These are phyloP conservation scores for Sarcocystis neurona DNA, from an alignment of 169 alveolate species.

Conservation along the genomic window DNA sequence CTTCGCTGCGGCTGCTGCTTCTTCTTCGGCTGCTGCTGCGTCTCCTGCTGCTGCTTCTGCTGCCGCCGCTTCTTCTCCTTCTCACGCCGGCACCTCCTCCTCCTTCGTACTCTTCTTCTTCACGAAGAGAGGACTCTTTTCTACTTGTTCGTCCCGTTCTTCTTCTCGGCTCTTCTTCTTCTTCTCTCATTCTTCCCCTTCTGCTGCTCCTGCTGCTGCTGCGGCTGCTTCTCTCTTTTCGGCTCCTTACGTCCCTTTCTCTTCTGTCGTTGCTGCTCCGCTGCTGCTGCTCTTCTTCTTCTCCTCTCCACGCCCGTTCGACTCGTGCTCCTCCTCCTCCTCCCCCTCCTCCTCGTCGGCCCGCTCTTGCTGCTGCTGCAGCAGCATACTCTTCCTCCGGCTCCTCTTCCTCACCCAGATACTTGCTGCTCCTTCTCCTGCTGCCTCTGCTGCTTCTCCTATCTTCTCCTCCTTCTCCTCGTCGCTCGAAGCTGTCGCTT, in stretches of 20 bases:
- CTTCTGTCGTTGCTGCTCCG: not conserved
- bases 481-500: no score
- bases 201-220: not conserved
- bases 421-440: not conserved
- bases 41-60: no score
- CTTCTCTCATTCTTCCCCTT: no score
- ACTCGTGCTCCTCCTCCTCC: not conserved
- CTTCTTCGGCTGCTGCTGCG: no score
- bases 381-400: not conserved
- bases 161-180: no score
- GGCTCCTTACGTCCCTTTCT: not conserved
- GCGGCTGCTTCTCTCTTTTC: not conserved
- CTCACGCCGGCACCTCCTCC: no score
- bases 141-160: no score
- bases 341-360: not conserved
- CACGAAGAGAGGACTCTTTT: no score
- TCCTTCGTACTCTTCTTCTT: no score
- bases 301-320: not conserved
- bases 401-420: not conserved
- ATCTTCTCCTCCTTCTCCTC: not conserved
- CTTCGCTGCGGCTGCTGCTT: no score
- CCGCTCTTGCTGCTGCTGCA: no score
- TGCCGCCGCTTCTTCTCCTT: no score
- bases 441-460: not conserved
- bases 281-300: not conserved